These are phyloP conservation scores for Echinochloa phyllopogon DNA, from an alignment of 176 grass and related monocot species.

Conservation along the genomic window DNA sequence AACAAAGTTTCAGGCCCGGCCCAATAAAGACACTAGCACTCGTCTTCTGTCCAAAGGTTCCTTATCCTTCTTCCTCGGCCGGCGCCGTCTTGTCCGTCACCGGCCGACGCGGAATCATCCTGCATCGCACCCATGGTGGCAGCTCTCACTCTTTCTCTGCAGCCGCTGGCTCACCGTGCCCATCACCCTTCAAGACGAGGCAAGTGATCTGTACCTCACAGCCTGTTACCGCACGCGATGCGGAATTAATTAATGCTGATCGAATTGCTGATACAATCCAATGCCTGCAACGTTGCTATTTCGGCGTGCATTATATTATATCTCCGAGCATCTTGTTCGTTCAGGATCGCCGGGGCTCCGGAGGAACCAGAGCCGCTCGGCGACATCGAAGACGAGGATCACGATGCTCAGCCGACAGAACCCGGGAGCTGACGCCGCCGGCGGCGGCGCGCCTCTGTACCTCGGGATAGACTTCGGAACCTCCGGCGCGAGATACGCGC, in stretches of 20 bases:
- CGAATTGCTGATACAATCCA: too few relatives aligned
- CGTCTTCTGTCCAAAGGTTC: not conserved
- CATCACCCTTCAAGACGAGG: not conserved
- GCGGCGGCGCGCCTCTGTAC: constrained; percentile 39
- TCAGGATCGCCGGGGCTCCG: constrained; percentile 18
- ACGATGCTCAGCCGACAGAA: constrained; percentile 28
- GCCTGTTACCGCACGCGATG: too few relatives aligned
- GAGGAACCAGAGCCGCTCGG: not conserved
- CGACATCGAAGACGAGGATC: not conserved
- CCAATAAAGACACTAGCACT: not conserved
- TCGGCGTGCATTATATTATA: too few relatives aligned
- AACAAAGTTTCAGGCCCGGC: not conserved
- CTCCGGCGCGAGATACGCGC: constrained; percentile 76
- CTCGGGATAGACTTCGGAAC: constrained; percentile 91
- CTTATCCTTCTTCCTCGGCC: not conserved
- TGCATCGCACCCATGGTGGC: not conserved
- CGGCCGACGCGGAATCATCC: not conserved
- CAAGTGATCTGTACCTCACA: not conserved
- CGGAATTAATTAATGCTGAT: not conserved
- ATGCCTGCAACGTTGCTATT: not conserved
- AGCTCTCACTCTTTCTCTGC: not conserved
- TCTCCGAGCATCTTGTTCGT: not conserved
- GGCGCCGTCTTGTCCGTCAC: not conserved
- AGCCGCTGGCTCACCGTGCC: not conserved
- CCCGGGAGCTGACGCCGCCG: not conserved